These are phyloP conservation scores for Tranzscheliella williamsii DNA, from an alignment of 1,284 basidiomycete species.

Conservation along the genomic window DNA sequence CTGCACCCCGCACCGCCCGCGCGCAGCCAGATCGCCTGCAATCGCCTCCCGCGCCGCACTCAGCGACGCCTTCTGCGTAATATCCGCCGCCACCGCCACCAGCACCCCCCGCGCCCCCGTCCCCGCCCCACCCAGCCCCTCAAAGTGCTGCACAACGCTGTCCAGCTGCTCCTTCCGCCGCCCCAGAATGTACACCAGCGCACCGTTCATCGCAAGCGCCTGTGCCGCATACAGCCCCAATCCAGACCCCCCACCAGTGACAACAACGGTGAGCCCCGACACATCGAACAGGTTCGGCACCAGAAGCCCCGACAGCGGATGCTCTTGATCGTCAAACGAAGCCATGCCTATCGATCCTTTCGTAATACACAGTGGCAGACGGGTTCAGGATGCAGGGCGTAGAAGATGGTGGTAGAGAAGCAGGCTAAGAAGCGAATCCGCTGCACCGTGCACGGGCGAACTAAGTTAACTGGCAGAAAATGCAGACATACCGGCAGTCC, in stretches of 20 bases:
- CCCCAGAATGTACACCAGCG: slow-evolving; percentile 39
- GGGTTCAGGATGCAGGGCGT: too few species aligned
- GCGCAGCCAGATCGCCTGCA: slow-evolving; percentile 2
- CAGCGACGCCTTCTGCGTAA: slow-evolving; percentile 28
- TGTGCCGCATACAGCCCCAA: slow-evolving; percentile 40
- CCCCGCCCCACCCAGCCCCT: background rate
- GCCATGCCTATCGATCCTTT: too few species aligned
- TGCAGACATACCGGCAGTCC: too few species aligned
- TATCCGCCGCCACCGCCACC: slow-evolving; percentile 18
- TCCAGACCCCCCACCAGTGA: slow-evolving; percentile 37
- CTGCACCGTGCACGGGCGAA: too few species aligned
- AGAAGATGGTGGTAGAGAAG: too few species aligned
- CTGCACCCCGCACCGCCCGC: slow-evolving; percentile 12
- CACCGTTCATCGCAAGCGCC: slow-evolving; percentile 36
- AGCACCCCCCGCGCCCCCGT: slow-evolving; percentile 4
- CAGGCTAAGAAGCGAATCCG: too few species aligned
- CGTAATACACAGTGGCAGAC: too few species aligned
- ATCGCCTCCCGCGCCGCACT: slow-evolving; percentile 6
- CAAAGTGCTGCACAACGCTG: slow-evolving; percentile 7
- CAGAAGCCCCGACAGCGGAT: slow-evolving; percentile 12
- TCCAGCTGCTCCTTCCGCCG: slow-evolving; percentile 17
- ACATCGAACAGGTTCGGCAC: slow-evolving; percentile 25
- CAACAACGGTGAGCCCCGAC: slow-evolving; percentile 8
- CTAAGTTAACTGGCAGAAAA: too few species aligned
- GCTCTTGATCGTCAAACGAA: too few species aligned